Conservation (phyloP, 1,284 basidiomycete species). For the Volvariella surrecta region DNA sequence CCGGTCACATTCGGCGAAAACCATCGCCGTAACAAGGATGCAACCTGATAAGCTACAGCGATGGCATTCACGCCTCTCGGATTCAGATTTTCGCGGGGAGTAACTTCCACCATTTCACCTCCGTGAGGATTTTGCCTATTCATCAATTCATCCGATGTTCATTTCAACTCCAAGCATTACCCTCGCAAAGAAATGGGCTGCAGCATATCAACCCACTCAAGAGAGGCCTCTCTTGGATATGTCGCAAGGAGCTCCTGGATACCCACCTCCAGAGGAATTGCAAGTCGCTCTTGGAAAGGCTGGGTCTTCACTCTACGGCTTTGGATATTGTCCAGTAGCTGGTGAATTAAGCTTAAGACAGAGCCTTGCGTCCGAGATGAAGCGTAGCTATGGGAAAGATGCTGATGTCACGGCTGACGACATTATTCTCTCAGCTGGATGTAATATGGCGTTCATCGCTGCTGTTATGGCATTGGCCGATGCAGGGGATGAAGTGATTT, state of each 20-base stretch:
- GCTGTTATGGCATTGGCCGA: conserved; percentile 59
- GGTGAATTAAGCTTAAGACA: conserved; percentile 55
- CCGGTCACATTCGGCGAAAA: too few relatives aligned
- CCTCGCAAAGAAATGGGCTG: conserved; percentile 59
- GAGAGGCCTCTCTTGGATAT: conserved; percentile 59
- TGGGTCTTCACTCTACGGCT: conserved; percentile 36
- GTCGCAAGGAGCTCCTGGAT: conserved; percentile 71
- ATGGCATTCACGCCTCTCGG: conserved; percentile 3
- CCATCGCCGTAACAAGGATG: too few relatives aligned
- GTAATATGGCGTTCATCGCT: conserved; percentile 67
- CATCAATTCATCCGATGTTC: background rate
- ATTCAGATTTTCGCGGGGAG: conserved; percentile 25
- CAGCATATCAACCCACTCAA: conserved; percentile 34
- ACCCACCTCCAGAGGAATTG: conserved; percentile 48
- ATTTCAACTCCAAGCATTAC: conserved; percentile 56
- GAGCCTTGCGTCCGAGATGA: conserved; percentile 62
- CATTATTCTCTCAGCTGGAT: conserved; percentile 57
- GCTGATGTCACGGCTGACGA: conserved; percentile 46
- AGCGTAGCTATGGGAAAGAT: conserved; percentile 43
- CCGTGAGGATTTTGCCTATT: conserved; percentile 21
- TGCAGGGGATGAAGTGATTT: conserved; percentile 67
- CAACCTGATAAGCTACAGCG: too few relatives aligned
- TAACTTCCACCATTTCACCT: conserved; percentile 30
- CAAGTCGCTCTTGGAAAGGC: conserved; percentile 41
- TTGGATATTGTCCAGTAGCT: conserved; percentile 59